phyloP scores from a whole-genome alignment of 2,329 filamentous ascomycete species.

The Calonectria ilicicola region DNA sequence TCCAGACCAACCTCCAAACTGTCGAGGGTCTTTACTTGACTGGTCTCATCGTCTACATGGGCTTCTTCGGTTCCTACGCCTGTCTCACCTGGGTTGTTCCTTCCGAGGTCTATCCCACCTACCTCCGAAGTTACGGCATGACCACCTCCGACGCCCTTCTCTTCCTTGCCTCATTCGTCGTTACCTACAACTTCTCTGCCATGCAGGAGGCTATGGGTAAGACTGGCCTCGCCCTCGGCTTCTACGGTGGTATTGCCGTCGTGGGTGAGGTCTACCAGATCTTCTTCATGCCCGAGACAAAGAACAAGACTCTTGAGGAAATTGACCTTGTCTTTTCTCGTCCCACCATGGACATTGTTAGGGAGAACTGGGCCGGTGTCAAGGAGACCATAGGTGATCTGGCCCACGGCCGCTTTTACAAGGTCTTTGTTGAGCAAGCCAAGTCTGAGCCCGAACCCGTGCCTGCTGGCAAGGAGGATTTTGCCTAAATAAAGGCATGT shows the following conservation, averaged over 20 bases:
- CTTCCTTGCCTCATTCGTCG: constrained; percentile 78
- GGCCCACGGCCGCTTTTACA: constrained; percentile 33
- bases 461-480: background rate
- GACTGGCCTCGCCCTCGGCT: constrained; percentile 75
- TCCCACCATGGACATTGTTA: constrained; percentile 72
- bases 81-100: constrained; percentile 76
- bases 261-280: constrained; percentile 79
- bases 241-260: constrained; percentile 80
- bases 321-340: constrained; percentile 76
- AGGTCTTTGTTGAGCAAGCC: constrained; percentile 41
- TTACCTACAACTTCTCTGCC: constrained; percentile 79
- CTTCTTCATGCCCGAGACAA: constrained; percentile 82
- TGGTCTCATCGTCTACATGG: constrained; percentile 76
- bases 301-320: constrained; percentile 76
- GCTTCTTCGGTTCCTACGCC: constrained; percentile 75
- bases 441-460: constrained; percentile 4
- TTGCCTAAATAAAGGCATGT: background rate
- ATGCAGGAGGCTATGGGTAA: constrained; percentile 77
- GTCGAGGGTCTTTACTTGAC: constrained; percentile 73
- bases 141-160: constrained; percentile 75
- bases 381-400: constrained; percentile 47
- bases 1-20: constrained; percentile 56
- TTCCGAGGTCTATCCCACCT: constrained; percentile 78
- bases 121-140: constrained; percentile 80
- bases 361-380: constrained; percentile 62